Base-by-base conservation (phyloP, 768 basidiomycete species). In the Termitomyces sp. region DNA sequence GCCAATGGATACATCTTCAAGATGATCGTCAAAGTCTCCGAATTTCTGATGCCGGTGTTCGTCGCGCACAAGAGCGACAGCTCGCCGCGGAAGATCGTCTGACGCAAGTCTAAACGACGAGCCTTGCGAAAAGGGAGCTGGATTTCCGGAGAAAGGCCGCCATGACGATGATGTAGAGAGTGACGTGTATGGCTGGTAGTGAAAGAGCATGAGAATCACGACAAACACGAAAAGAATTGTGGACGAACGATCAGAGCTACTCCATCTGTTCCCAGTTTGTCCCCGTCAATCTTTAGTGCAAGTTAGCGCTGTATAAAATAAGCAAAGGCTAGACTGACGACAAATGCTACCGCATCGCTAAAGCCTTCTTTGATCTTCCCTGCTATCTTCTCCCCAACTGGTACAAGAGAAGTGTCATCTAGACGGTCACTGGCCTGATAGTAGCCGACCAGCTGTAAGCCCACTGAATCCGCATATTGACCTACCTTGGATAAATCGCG, bases 1-100 rank as follows among this genome's bases (percentile, higher is more conserved):
- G 79, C 81, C 80, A 57, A 83, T 80, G 5, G 74, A 80, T 49
- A 85, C 84, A 68, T 90, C 84, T 70, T 90, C 90, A 47, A 92
- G 69, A 71, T 92, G 87, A 62, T 92, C 90, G 57, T 92, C 90
- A 60, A 92, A 92, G 68, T 92, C 90, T 4, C 85, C 86, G 57
- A 92, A 85, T 48, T 78, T 74, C 57, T 77, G 71, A 56, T 87
- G 84, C 53, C 77, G 68, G n/a, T 72, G 73, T 42, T 73, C 66
- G 45, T 84, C 78, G 39, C 73, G 75, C 16, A 87, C 82, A 1
- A 83, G 72, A 4, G 69, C 63, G 15, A 82, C 66, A 1, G 86
- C 83, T 12, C 74, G 76, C 5, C 66, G 60, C 0, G 86, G 83
- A 4, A 79, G 64, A 34, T 75, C 73, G 0, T 76, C 60, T 15